Percentiles rank a stretch among this genome's conserved stretches.
Conservation (phyloP, 2,329 filamentous ascomycete genomes). For the Dothideomycetes sp. region DNA sequence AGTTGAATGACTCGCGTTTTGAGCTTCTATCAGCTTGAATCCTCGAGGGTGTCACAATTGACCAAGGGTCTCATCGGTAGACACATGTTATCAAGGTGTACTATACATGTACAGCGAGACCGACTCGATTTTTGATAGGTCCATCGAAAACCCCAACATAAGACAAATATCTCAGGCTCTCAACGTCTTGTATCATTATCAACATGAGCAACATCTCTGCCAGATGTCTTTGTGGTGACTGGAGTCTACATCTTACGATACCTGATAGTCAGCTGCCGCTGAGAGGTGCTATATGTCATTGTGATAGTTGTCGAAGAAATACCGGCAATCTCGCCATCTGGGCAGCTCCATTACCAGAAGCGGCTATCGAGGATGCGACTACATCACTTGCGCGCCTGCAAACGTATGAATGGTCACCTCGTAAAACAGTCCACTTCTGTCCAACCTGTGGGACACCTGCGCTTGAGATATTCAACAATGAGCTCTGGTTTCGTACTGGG, state of each 20-base stretch:
- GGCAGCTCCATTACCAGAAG: background rate
- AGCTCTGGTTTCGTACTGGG: constrained; percentile 25
- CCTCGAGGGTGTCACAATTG: too few species aligned
- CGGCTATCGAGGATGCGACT: constrained; percentile 23
- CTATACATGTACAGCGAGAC: too few species aligned
- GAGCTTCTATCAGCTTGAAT: too few species aligned
- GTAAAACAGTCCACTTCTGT: constrained; percentile 41
- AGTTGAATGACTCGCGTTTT: too few species aligned
- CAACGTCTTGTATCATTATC: background rate
- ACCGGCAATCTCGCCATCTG: constrained; percentile 26
- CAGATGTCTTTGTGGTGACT: constrained; percentile 7
- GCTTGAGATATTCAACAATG: constrained; percentile 14
- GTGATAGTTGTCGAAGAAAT: constrained; percentile 5
- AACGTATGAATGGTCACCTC: constrained; percentile 36
- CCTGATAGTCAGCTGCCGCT: background rate
- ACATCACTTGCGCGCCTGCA: constrained; percentile 28
- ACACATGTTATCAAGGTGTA: too few species aligned
- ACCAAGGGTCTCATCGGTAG: too few species aligned
- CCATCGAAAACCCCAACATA: too few species aligned
- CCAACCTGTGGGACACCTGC: constrained; percentile 40
- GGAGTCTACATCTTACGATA: background rate
- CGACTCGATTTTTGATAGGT: too few species aligned
- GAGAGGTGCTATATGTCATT: constrained; percentile 3
- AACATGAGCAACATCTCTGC: background rate
- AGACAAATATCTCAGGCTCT: too few species aligned